Conservation (phyloP, 1,139 yeast genomes). For the Kazachstania sp. region DNA sequence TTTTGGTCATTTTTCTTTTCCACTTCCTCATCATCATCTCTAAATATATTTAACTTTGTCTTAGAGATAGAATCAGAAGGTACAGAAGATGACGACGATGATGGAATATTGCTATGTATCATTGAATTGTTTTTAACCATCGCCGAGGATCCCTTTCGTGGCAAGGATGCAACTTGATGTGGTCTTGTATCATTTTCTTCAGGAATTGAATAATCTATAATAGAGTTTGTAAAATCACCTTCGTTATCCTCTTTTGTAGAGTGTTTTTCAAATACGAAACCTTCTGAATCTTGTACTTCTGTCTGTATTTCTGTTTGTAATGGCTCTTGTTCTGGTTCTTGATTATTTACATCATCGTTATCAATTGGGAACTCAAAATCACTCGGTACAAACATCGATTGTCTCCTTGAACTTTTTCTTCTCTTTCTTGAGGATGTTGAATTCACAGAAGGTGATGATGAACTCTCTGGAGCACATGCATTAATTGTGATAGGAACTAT, state of each 20-base stretch:
- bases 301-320: background rate
- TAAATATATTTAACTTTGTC: conserved; percentile 19
- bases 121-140: background rate
- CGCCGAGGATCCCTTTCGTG: background rate
- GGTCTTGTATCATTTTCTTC: conserved; percentile 15
- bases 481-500: background rate
- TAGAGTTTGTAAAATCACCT: conserved; percentile 21
- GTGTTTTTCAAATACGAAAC: no score
- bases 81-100: conserved; percentile 4
- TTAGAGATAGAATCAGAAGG: background rate
- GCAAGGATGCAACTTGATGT: no score
- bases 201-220: conserved; percentile 29
- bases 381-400: conserved; percentile 33
- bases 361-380: conserved; percentile 17
- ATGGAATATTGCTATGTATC: background rate
- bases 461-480: background rate
- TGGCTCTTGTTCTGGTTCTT: background rate
- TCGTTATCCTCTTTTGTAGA: conserved; percentile 4
- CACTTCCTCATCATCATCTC: conserved; percentile 8
- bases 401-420: conserved; percentile 35
- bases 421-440: conserved; percentile 15
- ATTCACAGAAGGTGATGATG: conserved; percentile 2
- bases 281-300: no score
- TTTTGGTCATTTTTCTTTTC: background rate
- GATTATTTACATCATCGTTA: background rate